Base-by-base conservation (phyloP, 305 asterid genomes). In the Rubia tinctorum region DNA sequence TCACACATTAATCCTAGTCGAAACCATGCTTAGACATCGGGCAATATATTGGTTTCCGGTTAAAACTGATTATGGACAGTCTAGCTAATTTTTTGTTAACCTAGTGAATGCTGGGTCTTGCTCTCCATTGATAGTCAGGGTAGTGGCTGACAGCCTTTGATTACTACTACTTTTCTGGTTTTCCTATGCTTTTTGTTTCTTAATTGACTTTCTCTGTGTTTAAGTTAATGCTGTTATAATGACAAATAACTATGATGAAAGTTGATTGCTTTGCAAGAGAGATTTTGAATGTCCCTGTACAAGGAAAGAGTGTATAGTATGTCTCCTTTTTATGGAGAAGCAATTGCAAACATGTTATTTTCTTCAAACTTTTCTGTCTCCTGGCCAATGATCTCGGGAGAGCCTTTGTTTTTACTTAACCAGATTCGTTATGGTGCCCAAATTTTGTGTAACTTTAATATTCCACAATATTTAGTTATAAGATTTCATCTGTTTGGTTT, bases 401-500 rank as follows among this genome's bases (percentile, higher is more conserved):
- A 17, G 17, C 11, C 25, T 68, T 27, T 7, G 2, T 23, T 27
- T 9, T 47, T 2, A 6, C 12, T 40, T n/a, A 11, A 14, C n/a
- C 47, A 37, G 9, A 42, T 42, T 66, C 11, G 22, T 62, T 42
- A 23, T 66, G 17, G 20, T 23, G 6, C 34, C 0, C 12, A 10
- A 44, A 4, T 20, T 13, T 14, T 30, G 15, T 63, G 18, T 56
- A 64, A 66, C 17, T 61, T 8, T 17, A 23, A 55, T 22, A 25
- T 27, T 20, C 43, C 59, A 40, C 8, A n/a, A 8, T 15, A 44
- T 18, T 39, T 77, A 23, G 55, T 49, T 53, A 27, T 6, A 58
- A n/a, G 39, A 37, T 27, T 27, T 34, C 67, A 68, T 66, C 56
- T 49, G 7, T 44, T 81, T 83, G 62, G 68, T 69, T 81, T 84